Conservation (phyloP, 768 basidiomycete species). For the Boletus rex-veris region DNA sequence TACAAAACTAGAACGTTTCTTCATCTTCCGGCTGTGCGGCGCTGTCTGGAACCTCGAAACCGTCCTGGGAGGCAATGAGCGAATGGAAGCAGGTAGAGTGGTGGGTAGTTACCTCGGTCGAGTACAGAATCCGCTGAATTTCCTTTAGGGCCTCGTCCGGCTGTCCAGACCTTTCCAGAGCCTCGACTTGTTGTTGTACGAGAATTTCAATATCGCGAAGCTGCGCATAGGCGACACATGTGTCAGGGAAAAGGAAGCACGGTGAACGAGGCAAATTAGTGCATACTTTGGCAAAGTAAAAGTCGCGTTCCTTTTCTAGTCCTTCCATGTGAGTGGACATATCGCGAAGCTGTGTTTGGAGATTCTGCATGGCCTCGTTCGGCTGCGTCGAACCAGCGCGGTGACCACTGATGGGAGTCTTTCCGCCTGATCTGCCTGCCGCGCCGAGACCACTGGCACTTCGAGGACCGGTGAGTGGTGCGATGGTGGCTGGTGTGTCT, state of each 20-base stretch:
- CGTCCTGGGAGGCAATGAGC: slow-evolving; percentile 55
- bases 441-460: slow-evolving; percentile 37
- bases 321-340: slow-evolving; percentile 80
- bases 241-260: slow-evolving; percentile 4
- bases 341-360: slow-evolving; percentile 80
- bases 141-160: slow-evolving; percentile 63
- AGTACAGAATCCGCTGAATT: slow-evolving; percentile 92
- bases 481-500: slow-evolving; percentile 78
- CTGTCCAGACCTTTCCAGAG: slow-evolving; percentile 51
- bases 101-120: slow-evolving; percentile 74
- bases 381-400: slow-evolving; percentile 64
- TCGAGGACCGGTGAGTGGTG: slow-evolving; percentile 51
- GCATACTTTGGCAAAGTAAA: slow-evolving; percentile 93
- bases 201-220: slow-evolving; percentile 95
- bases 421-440: slow-evolving; percentile 55
- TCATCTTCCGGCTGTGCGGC: slow-evolving; percentile 63
- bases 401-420: slow-evolving; percentile 69
- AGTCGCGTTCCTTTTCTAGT: slow-evolving; percentile 95
- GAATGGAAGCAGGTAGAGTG: neutral
- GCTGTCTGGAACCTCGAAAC: slow-evolving; percentile 85
- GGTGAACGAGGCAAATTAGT: slow-evolving; percentile 11
- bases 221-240: slow-evolving; percentile 38
- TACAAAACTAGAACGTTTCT: slow-evolving; percentile 60
- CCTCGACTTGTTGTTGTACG: slow-evolving; percentile 75
- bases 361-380: slow-evolving; percentile 59